phyloP scores from a whole-genome alignment of 75 land plant genomes.

The Picea sitchensis region DNA sequence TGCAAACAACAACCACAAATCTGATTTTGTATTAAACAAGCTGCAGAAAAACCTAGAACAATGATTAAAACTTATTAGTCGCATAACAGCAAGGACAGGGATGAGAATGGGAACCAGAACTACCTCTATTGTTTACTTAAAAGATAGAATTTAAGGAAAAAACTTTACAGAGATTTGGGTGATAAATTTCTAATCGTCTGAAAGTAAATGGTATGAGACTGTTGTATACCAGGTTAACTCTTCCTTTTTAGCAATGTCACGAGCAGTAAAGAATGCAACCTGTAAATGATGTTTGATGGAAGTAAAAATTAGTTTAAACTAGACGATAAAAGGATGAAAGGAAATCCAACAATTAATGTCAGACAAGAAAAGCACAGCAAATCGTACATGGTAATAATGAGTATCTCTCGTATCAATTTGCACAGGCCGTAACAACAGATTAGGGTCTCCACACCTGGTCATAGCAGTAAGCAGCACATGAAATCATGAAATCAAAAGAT shows the following conservation, averaged over 20 bases:
- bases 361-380: neutral
- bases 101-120: neutral
- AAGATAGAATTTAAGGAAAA: neutral
- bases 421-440: conserved; percentile 28
- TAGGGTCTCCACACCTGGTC: conserved; percentile 28
- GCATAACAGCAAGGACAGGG: neutral
- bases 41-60: neutral
- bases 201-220: neutral
- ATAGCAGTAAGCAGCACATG: neutral
- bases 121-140: neutral
- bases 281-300: conserved; percentile 2
- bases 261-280: conserved; percentile 31
- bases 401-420: conserved; percentile 31
- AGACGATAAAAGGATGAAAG: neutral
- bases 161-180: neutral
- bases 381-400: conserved; percentile 30
- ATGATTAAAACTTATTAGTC: too few relatives aligned
- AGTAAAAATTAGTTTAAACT: neutral
- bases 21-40: neutral
- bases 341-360: neutral
- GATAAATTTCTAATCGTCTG: neutral
- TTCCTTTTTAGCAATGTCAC: conserved; percentile 19
- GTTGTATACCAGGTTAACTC: conserved; percentile 27
- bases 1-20: neutral
- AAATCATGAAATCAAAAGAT: neutral